These are phyloP conservation scores for Scedosporium aurantiacum DNA, from an alignment of 2,329 filamentous ascomycete genomes.

Conservation along the genomic window DNA sequence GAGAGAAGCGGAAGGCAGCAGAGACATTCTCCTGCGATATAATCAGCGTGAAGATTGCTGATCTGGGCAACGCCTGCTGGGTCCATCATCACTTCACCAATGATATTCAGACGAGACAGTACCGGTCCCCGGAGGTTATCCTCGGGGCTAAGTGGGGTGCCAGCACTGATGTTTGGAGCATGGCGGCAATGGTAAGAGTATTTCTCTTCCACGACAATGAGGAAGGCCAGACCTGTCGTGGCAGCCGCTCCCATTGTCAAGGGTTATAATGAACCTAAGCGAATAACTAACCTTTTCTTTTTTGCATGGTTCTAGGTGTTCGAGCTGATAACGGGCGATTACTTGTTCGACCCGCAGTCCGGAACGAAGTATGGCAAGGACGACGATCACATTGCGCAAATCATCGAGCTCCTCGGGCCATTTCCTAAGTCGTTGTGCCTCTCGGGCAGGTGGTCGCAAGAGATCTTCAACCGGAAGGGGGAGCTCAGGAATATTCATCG, in stretches of 20 bases:
- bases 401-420: conserved; percentile 88
- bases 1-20: conserved; percentile 53
- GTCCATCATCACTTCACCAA: conserved; percentile 98
- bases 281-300: background rate
- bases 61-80: conserved; percentile 97
- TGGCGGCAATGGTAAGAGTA: conserved; percentile 85
- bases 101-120: conserved; percentile 96
- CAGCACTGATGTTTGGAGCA: conserved; percentile 99
- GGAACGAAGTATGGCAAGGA: conserved; percentile 99
- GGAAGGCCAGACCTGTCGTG: no score
- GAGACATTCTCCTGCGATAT: conserved; percentile 52
- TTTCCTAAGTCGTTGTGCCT: conserved; percentile 90
- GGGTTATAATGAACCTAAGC: no score
- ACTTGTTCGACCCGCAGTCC: conserved; percentile 95
- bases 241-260: no score
- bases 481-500: conserved; percentile 96
- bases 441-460: conserved; percentile 92
- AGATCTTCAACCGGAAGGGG: conserved; percentile 97
- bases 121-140: conserved; percentile 93
- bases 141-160: conserved; percentile 96
- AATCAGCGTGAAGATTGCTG: conserved; percentile 98
- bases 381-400: conserved; percentile 97
- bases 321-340: conserved; percentile 95
- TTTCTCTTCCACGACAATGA: background rate
- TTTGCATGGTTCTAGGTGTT: conserved; percentile 50